Conservation (phyloP, 352 stramenopile species). For the Pythium graminicola region DNA sequence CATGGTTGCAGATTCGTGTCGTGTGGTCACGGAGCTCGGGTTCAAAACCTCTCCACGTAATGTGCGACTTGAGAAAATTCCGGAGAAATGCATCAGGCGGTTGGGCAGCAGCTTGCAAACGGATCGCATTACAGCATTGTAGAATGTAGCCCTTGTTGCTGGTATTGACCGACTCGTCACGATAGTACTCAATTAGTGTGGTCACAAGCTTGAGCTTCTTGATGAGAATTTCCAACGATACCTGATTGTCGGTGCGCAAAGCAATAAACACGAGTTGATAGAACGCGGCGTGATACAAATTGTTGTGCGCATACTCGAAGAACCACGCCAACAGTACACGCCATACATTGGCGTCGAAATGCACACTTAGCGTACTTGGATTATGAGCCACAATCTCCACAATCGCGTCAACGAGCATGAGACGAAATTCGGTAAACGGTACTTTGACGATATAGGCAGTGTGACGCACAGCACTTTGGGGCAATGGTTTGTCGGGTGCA, state of each 20-base stretch:
- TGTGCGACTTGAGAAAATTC: conserved; percentile 87
- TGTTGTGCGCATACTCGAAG: conserved; percentile 90
- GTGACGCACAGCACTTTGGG: conserved; percentile 62
- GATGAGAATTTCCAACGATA: conserved; percentile 71
- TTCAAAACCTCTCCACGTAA: conserved; percentile 73
- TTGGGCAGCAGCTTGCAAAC: conserved; percentile 82
- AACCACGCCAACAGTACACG: conserved; percentile 84
- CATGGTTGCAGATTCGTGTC: conserved; percentile 43
- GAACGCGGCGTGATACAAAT: conserved; percentile 86
- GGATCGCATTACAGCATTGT: conserved; percentile 85
- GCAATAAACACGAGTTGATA: conserved; percentile 88
- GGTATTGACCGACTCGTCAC: conserved; percentile 41
- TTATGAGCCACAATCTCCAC: conserved; percentile 83
- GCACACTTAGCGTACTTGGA: conserved; percentile 50
- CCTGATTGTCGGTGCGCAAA: conserved; percentile 78
- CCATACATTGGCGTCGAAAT: conserved; percentile 83
- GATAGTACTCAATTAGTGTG: conserved; percentile 77
- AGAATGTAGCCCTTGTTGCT: conserved; percentile 87
- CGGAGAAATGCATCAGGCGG: conserved; percentile 83
- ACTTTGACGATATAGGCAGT: conserved; percentile 85
- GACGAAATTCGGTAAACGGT: conserved; percentile 85
- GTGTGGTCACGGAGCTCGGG: conserved; percentile 56
- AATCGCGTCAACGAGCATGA: conserved; percentile 80
- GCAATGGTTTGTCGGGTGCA: conserved; percentile 47
- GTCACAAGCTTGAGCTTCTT: conserved; percentile 87